phyloP scores from a whole-genome alignment of 2,329 filamentous ascomycete genomes.

The Annulohypoxylon truncatum region DNA sequence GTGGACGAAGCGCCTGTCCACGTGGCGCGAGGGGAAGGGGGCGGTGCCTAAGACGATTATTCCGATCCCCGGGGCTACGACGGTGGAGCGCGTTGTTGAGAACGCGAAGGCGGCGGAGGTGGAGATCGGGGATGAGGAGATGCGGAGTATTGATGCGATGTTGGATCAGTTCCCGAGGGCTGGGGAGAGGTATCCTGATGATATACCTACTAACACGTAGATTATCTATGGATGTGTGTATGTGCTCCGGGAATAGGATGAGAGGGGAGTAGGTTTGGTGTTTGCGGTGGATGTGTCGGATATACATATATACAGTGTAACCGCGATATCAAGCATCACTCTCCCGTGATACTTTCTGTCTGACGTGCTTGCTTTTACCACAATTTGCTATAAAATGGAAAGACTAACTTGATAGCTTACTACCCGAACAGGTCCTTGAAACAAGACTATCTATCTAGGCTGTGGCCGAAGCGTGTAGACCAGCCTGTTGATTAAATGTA shows the following conservation, averaged over 20 bases:
- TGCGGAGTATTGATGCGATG: slow-evolving; percentile 62
- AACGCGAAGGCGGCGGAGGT: slow-evolving; percentile 69
- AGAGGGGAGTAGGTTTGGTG: too few relatives aligned
- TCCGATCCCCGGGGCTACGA: slow-evolving; percentile 74
- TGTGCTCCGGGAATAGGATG: neutral
- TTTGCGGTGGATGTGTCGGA: neutral
- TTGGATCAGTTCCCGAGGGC: slow-evolving; percentile 60
- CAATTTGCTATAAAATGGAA: too few relatives aligned
- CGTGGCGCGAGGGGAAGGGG: slow-evolving; percentile 59
- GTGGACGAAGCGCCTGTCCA: slow-evolving; percentile 66
- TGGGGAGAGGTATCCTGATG: slow-evolving; percentile 62
- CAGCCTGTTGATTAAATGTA: too few relatives aligned
- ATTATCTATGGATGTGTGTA: neutral
- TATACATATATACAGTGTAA: neutral
- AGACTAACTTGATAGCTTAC: too few relatives aligned
- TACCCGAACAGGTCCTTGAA: too few relatives aligned
- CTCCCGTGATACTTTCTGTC: too few relatives aligned
- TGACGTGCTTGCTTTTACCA: too few relatives aligned
- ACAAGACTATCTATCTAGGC: too few relatives aligned
- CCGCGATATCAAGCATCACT: neutral
- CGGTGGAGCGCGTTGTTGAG: slow-evolving; percentile 67
- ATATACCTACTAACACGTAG: slow-evolving; percentile 54
- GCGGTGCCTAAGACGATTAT: slow-evolving; percentile 65
- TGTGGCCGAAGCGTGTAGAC: neutral
- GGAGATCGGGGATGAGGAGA: slow-evolving; percentile 62